phyloP scores from a whole-genome alignment of 176 grass and related monocot genomes.

The Avena sativa region DNA sequence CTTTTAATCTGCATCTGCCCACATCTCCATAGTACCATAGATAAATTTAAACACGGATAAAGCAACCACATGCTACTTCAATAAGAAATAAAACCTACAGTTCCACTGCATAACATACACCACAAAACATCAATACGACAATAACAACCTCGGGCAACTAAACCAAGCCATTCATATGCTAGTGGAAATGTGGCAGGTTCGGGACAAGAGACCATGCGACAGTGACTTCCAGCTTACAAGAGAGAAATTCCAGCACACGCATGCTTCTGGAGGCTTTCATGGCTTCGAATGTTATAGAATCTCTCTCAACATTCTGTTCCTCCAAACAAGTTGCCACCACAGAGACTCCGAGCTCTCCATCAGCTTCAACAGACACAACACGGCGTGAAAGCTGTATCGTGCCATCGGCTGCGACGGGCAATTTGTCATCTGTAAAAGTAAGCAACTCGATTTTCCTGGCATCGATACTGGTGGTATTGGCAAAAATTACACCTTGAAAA shows the following conservation, averaged over 20 bases:
- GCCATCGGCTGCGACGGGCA: neutral
- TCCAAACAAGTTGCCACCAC: neutral
- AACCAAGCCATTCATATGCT: neutral
- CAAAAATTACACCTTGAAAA: slow-evolving; percentile 5
- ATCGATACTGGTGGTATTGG: neutral
- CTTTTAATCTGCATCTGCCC: too few relatives aligned
- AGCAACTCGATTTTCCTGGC: neutral
- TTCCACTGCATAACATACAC: neutral
- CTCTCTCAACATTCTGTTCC: neutral
- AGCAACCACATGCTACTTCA: neutral
- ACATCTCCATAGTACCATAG: too few relatives aligned
- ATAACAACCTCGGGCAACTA: neutral
- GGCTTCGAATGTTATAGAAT: neutral
- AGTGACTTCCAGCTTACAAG: slow-evolving; percentile 17
- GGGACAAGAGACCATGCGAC: slow-evolving; percentile 29
- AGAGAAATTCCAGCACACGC: neutral
- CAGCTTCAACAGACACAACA: slow-evolving; percentile 19
- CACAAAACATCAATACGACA: neutral
- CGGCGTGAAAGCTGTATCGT: slow-evolving; percentile 21
- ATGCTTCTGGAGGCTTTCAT: neutral
- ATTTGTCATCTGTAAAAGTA: neutral
- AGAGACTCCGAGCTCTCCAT: neutral
- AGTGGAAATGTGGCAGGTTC: neutral
- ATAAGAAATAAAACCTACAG: neutral
- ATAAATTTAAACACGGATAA: too few relatives aligned